Base-by-base conservation (phyloP, 805 yeast species). In the Metschnikowia kofuensis region DNA sequence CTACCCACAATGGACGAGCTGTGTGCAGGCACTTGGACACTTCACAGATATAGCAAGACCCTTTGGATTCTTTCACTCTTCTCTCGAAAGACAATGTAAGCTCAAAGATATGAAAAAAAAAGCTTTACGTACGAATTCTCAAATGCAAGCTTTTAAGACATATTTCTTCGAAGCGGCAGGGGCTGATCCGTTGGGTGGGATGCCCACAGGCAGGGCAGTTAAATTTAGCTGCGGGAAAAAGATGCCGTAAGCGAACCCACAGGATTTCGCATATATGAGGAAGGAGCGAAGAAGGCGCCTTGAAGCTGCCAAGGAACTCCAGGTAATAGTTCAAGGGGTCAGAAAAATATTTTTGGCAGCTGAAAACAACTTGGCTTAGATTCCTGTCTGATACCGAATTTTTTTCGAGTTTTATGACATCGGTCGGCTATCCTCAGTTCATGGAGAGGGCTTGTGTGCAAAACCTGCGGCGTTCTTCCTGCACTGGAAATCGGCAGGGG, bases 101-200 rank as follows among this genome's bases (percentile, higher is more conserved):
- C 21, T 21, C 21, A 21, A 21, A 21, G 21, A 3, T 21, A 21
- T 21, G 21, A 21, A 21, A 13, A 13, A 21, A 21, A 13, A 13
- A 31, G 13, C 13, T 2, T 13, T 13, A 10, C 5, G 36, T 13
- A 13, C 15, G 16, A 2, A 34, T 14, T 3, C 2, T 13, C 2
- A 8, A 34, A 34, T 14, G 36, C 36, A 34, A 13, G 36, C 9
- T n/a, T 12, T 34, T 7, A 2, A 34, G 15, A 34, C 14, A 7
- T 34, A 4, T 34, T 34, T n/a, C 9, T n/a, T 11, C 14, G 36
- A 34, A 2, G 13, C 32, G 32, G 32, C 16, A 31, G 36, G 34
- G 42, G 44, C 44, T 40, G 31, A 21, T 40, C 31, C 37, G 29
- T 32, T 21, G 44, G 15, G 30, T 31, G 44, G 36, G 37, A 21